phyloP scores from a whole-genome alignment of 2,329 filamentous ascomycete species.

The Diaporthe aspalathi region DNA sequence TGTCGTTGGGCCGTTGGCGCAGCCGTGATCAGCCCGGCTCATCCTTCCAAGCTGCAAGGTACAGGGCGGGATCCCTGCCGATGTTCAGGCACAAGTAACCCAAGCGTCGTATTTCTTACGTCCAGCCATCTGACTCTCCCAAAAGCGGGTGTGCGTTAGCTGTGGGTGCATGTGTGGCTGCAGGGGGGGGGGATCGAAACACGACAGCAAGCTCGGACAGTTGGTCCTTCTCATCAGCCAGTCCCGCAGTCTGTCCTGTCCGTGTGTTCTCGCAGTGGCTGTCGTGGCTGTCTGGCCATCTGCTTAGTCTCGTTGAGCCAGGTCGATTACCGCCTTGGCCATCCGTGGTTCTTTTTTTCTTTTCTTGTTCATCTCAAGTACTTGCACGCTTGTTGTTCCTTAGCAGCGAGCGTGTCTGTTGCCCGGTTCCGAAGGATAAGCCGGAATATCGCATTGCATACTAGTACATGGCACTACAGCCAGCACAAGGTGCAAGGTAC shows the following conservation, averaged over 20 bases:
- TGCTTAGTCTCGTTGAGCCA: neutral
- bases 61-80: slow-evolving; percentile 36
- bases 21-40: slow-evolving; percentile 36
- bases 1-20: slow-evolving; percentile 4
- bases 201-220: slow-evolving; percentile 31
- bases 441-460: neutral
- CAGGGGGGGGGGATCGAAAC: slow-evolving; percentile 21
- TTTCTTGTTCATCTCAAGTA: too few relatives aligned
- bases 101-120: slow-evolving; percentile 38
- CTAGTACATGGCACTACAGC: too few relatives aligned
- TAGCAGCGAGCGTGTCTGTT: too few relatives aligned
- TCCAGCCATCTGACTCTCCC: slow-evolving; percentile 15
- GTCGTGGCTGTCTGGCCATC: neutral
- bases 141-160: neutral
- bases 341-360: neutral
- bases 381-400: slow-evolving; percentile 15
- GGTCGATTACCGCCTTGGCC: slow-evolving; percentile 23
- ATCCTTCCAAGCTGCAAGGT: slow-evolving; percentile 42
- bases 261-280: neutral
- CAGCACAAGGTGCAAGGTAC: slow-evolving; percentile 10
- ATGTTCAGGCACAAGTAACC: slow-evolving; percentile 35
- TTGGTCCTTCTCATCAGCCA: slow-evolving; percentile 24
- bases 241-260: neutral
- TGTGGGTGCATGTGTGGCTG: slow-evolving; percentile 6
- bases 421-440: neutral